phyloP scores from a whole-genome alignment of 2,329 filamentous ascomycete species.

The Aspergillus brasiliensis region DNA sequence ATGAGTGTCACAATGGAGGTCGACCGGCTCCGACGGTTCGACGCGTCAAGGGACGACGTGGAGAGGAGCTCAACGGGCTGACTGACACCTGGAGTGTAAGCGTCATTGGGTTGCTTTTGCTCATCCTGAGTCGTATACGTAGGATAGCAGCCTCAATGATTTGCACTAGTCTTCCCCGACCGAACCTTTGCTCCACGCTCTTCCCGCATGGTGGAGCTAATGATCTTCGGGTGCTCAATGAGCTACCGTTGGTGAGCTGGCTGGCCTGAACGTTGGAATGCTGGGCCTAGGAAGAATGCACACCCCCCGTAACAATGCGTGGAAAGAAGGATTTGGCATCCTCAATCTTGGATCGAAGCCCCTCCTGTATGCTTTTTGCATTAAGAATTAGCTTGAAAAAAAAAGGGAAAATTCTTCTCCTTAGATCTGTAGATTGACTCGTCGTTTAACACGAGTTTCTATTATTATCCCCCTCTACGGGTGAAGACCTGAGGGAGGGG shows the following conservation, averaged over 20 bases:
- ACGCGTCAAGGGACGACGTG: slow-evolving; percentile 8
- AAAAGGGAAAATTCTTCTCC: not conserved
- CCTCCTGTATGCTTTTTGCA: slow-evolving; percentile 1
- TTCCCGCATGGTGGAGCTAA: slow-evolving; percentile 16
- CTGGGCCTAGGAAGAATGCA: slow-evolving; percentile 36
- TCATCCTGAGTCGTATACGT: slow-evolving; percentile 18
- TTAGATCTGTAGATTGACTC: slow-evolving; percentile 8
- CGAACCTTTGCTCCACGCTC: slow-evolving; percentile 16
- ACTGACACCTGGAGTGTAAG: slow-evolving; percentile 31
- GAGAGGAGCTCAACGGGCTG: slow-evolving; percentile 1
- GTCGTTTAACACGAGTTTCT: slow-evolving; percentile 14
- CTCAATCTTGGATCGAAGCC: slow-evolving; percentile 23
- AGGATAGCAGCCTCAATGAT: slow-evolving; percentile 16
- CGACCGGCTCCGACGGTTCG: slow-evolving; percentile 12
- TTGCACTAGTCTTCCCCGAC: slow-evolving; percentile 10
- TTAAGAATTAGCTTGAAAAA: not conserved
- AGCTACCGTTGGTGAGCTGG: slow-evolving; percentile 17
- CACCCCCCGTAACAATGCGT: slow-evolving; percentile 35
- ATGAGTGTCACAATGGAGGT: slow-evolving; percentile 13
- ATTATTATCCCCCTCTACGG: slow-evolving; percentile 19
- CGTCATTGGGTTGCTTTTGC: slow-evolving; percentile 34
- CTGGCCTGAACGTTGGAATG: slow-evolving; percentile 33
- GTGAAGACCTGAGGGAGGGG: not conserved
- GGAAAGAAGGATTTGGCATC: slow-evolving; percentile 25
- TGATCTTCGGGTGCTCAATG: slow-evolving; percentile 18